Base-by-base conservation (phyloP, 768 basidiomycete genomes). In the Auriscalpium microsporum region DNA sequence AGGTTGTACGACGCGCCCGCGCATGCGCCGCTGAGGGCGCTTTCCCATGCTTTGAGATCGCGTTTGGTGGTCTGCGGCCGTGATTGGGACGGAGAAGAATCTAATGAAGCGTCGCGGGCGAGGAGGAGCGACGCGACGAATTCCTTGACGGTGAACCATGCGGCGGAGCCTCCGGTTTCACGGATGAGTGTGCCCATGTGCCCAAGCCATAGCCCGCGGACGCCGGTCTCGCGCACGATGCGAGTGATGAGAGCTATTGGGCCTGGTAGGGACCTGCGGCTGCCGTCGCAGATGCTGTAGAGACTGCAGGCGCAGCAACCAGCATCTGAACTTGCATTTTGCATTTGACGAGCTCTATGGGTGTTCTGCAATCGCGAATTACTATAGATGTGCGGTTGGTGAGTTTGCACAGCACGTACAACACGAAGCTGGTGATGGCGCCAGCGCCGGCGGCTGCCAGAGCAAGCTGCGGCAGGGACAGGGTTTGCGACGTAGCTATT, bases 291-390 rank as follows among this genome's bases (percentile, higher is more conserved):
- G 51, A 28, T 10, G 62, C 48, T 11, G 66, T 57, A 9, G 62
- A 37, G 4, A 55, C 21, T 17, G 64, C 21, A 8, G 87, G 84
- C 0, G 85, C 79, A 2, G 69, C 56, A 17, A 77, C 71, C 19
- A 95, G 81, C 81, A 91, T 86, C 66, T 95, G 93, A 2, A 96
- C 94, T 69, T 96, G 94, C 93, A 97, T 95, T 69, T 92, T 91
- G 74, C 93, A 96, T 71, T 98, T 96, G 56, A 97, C 82, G 49
- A 96, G 84, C 64, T 96, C 94, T 55, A 97, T 86, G 1, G 94
- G 94, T 0, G 94, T 96, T 33, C 90, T 92, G 63, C 35, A 45
- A 47, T 58, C 17, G 49, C 52, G 17, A 57, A 53, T 7, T 38
- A 52, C 37, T 46, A 16, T 34, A 48, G 21, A 19, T 10, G 51